Evolutionary conservation across 257 asterid species (phyloP), one percentile per base, ranked within the genome.

Genomic region (Paraleonurus japonicus): DNA sequence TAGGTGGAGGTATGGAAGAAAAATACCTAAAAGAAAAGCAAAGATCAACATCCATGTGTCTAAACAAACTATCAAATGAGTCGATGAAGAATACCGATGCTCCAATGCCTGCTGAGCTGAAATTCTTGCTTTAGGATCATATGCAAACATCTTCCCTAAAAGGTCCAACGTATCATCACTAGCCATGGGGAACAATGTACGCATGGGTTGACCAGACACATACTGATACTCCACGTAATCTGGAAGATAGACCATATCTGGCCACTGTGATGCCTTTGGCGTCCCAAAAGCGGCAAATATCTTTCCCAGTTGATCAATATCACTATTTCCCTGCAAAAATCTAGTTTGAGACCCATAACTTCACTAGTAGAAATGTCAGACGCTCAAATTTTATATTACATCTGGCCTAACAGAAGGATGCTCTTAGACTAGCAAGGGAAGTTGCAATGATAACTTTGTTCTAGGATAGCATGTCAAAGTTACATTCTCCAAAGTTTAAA

Each of bases 231-330:
- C 98, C 74, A 95, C 96, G 24, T 92, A 95, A 88, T 95, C 99
- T 23, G 99, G 99, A 82, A 95, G 92, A 67, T 85, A 85, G 53
- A 88, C 67, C 96, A 95, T 83, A 81, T 95, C 99, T 28, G 90
- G 72, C 99, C 99, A 95, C 69, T 95, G 97, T 2, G 93, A 83
- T 64, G 86, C 80, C 81, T 88, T 95, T 41, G 99, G 99, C 65
- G 97, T 94, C 76, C 99, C 99, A 81, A 94, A 94, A 63, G 92
- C 89, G 15, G 88, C 96, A 81, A 94, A 94, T 37, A 94, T 94
- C 86, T 94, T 94, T 61, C 99, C 99, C 50, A 94, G 85, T 85
- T 94, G 99, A 85, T 94, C 99, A 23, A 94, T 94, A 71, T 94
- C 99, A 70, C 95, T 94, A 73, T 81, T 88, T 62, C 99, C 99